Percentiles rank a stretch among this genome's conserved stretches.
Evolutionary conservation across 768 basidiomycete genomes (phyloP).

Genomic region (Auriscalpium vulgare): DNA sequence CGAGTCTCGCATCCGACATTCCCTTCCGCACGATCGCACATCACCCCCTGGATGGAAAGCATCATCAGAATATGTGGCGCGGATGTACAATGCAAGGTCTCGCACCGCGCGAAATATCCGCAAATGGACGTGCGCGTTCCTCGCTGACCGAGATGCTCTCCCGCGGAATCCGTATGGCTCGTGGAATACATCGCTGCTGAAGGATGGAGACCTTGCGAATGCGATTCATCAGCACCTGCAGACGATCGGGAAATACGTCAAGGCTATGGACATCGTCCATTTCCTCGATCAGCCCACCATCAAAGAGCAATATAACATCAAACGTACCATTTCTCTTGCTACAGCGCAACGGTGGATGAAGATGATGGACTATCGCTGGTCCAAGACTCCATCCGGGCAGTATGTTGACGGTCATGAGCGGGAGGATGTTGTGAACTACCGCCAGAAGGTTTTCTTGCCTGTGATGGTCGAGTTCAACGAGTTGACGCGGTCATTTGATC

Average conservation of each 20-base stretch:
- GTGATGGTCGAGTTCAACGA: slow-evolving; percentile 7
- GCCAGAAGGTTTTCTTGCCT: slow-evolving; percentile 21
- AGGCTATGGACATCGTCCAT: slow-evolving; percentile 9
- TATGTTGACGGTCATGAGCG: slow-evolving; percentile 32
- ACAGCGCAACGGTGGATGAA: slow-evolving; percentile 34
- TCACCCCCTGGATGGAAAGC: not conserved
- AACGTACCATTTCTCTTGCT: slow-evolving; percentile 15
- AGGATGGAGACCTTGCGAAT: slow-evolving; percentile 8
- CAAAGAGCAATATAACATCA: slow-evolving; percentile 10
- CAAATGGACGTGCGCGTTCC: slow-evolving; percentile 16
- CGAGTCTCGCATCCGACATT: too few relatives aligned
- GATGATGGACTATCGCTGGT: slow-evolving; percentile 25
- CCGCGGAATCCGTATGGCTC: slow-evolving; percentile 17
- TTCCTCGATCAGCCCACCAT: slow-evolving; percentile 3
- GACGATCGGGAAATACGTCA: slow-evolving; percentile 11
- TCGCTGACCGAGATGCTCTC: slow-evolving; percentile 15
- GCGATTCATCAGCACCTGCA: slow-evolving; percentile 14
- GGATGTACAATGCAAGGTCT: not conserved
- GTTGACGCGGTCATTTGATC: not conserved
- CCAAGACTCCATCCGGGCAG: slow-evolving; percentile 25
- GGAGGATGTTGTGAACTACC: slow-evolving; percentile 27
- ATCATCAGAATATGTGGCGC: not conserved
- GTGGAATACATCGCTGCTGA: slow-evolving; percentile 14
- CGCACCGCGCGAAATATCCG: slow-evolving; percentile 9
- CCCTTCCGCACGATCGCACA: too few relatives aligned